Evolutionary conservation across 1,284 basidiomycete species (phyloP).

Genomic region (Tylopilus sp.): DNA sequence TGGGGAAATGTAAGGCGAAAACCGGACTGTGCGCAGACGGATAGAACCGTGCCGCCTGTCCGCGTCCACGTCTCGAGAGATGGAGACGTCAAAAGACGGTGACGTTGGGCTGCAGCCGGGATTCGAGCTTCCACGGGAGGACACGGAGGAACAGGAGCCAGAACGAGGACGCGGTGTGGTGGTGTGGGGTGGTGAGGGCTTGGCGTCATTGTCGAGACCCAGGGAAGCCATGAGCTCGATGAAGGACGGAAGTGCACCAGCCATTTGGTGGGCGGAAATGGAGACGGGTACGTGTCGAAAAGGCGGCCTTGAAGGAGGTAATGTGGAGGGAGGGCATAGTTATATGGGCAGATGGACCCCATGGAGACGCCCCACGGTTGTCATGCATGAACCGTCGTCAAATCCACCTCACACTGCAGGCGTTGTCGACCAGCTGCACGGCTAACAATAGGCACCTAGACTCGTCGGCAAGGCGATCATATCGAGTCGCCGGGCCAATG

Average conservation of each 20-base stretch:
- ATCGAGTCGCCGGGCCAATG: slow-evolving; percentile 13
- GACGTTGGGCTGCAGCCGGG: slow-evolving; percentile 31
- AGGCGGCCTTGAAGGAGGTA: slow-evolving; percentile 40
- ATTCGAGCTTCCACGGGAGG: slow-evolving; percentile 29
- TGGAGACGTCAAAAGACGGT: slow-evolving; percentile 38
- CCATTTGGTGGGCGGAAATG: slow-evolving; percentile 41
- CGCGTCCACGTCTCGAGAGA: slow-evolving; percentile 39
- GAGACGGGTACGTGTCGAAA: slow-evolving; percentile 22
- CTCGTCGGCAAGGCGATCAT: slow-evolving; percentile 35
- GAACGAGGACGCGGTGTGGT: slow-evolving; percentile 30
- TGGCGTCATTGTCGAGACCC: slow-evolving; percentile 51
- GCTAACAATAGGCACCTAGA: slow-evolving; percentile 35
- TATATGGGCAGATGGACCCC: slow-evolving; percentile 27
- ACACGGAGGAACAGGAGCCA: slow-evolving; percentile 32
- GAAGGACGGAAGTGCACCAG: slow-evolving; percentile 70
- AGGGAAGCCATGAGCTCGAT: slow-evolving; percentile 79
- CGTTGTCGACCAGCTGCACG: slow-evolving; percentile 33
- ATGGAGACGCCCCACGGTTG: slow-evolving; percentile 39
- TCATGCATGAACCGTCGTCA: slow-evolving; percentile 36
- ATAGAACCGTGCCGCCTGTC: slow-evolving; percentile 30
- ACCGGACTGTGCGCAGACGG: slow-evolving; percentile 47
- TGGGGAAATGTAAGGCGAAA: slow-evolving; percentile 59
- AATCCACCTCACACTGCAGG: slow-evolving; percentile 35
- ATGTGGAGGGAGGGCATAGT: slow-evolving; percentile 19
- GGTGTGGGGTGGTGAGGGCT: slow-evolving; percentile 29